Conservation (phyloP, 345 rosid species). For the Melastoma malabathricum region DNA sequence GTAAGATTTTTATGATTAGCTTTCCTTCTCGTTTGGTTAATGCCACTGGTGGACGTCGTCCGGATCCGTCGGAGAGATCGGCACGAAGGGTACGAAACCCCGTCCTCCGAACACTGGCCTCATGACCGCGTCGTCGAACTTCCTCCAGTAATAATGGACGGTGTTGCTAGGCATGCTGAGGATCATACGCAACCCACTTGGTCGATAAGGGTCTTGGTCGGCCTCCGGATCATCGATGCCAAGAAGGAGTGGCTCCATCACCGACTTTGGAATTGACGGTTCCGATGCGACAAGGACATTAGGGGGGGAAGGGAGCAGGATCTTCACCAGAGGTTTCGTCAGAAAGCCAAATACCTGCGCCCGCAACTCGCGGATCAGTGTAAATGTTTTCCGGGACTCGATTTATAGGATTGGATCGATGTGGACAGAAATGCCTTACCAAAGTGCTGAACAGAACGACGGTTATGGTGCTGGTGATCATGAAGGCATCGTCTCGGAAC, state of each 20-base stretch:
- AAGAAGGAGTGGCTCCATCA: constrained; percentile 17
- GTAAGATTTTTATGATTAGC: no score
- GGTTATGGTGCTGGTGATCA: constrained; percentile 40
- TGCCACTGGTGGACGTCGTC: constrained; percentile 5
- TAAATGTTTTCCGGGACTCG: neutral
- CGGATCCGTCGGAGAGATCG: constrained; percentile 21
- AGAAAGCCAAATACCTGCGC: constrained; percentile 27
- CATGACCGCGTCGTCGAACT: constrained; percentile 27
- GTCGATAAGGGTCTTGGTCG: constrained; percentile 3
- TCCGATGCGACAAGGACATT: constrained; percentile 10
- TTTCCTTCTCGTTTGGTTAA: constrained; percentile 1
- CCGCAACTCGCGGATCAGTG: neutral
- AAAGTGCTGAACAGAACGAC: constrained; percentile 33
- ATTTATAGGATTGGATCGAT: no score
- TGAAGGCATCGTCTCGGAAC: constrained; percentile 26
- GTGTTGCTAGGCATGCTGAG: constrained; percentile 21
- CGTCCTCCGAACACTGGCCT: constrained; percentile 33
- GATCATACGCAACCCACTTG: constrained; percentile 16
- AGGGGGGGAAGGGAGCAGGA: constrained; percentile 17
- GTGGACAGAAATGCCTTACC: constrained; percentile 14
- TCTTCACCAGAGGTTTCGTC: constrained; percentile 25
- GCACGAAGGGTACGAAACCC: constrained; percentile 27
- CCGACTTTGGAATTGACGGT: constrained; percentile 20
- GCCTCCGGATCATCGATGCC: constrained; percentile 6
- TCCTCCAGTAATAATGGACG: constrained; percentile 26